These are phyloP conservation scores for Capniomyces stellatus DNA, from an alignment of 371 early-diverging fungal genomes.

Conservation along the genomic window DNA sequence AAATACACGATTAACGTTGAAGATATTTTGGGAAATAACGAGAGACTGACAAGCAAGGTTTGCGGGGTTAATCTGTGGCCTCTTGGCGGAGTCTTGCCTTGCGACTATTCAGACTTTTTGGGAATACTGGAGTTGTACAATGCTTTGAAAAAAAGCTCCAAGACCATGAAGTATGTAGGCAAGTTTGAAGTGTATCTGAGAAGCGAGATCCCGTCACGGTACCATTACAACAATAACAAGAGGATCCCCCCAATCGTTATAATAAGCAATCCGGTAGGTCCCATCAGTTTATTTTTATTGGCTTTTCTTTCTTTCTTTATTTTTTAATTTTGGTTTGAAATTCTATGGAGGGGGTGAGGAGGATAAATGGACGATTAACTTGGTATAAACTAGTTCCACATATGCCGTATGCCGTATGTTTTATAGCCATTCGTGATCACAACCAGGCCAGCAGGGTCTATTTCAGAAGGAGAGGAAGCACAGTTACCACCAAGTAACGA, in stretches of 20 bases:
- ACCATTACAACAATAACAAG: slow-evolving; percentile 33
- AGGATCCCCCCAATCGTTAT: slow-evolving; percentile 59
- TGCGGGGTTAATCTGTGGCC: slow-evolving; percentile 26
- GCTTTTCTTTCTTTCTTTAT: neutral
- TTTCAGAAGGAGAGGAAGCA: too few species aligned
- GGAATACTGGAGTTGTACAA: too few species aligned
- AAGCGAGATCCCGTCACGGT: slow-evolving; percentile 42
- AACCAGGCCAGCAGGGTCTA: too few species aligned
- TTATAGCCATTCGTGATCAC: too few species aligned
- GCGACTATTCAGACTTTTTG: slow-evolving; percentile 18
- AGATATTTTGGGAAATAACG: slow-evolving; percentile 29
- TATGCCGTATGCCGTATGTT: too few species aligned
- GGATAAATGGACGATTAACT: too few species aligned
- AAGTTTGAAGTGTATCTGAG: slow-evolving; percentile 38
- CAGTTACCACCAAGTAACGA: too few species aligned
- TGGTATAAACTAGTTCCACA: too few species aligned
- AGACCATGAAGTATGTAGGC: too few species aligned
- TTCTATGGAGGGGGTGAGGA: too few species aligned
- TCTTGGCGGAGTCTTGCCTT: slow-evolving; percentile 29
- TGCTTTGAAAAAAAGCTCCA: too few species aligned
- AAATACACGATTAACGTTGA: slow-evolving; percentile 56
- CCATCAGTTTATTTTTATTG: neutral
- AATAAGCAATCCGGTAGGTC: slow-evolving; percentile 26
- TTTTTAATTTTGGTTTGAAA: too few species aligned
- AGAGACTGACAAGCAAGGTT: slow-evolving; percentile 20